Percentiles rank a stretch among this genome's conserved stretches.
Evolutionary conservation across 2,329 filamentous ascomycete genomes (phyloP).

Genomic region (Pezicula carpinea): DNA sequence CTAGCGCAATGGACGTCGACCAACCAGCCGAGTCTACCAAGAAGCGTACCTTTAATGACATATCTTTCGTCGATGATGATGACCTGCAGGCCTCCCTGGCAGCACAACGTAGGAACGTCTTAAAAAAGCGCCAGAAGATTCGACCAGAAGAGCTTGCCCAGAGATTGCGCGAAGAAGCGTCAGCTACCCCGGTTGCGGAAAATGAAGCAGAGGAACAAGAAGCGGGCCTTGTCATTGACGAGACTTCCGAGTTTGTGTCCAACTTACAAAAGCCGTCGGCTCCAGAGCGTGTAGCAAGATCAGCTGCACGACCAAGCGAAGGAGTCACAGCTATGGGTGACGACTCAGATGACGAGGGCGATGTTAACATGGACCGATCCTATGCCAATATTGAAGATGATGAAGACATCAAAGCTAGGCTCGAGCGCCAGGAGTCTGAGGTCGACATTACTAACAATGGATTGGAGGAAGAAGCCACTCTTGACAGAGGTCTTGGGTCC

Average conservation of each 20-base stretch:
- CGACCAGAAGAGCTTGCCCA: conserved; percentile 83
- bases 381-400: conserved; percentile 36
- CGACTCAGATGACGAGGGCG: conserved; percentile 37
- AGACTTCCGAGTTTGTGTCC: conserved; percentile 91
- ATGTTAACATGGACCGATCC: conserved; percentile 32
- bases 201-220: conserved; percentile 45
- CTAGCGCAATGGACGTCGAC: conserved; percentile 73
- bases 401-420: conserved; percentile 41
- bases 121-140: conserved; percentile 88
- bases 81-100: conserved; percentile 84
- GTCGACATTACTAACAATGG: conserved; percentile 61
- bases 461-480: conserved; percentile 78
- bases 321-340: conserved; percentile 41
- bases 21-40: conserved; percentile 42
- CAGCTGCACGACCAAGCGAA: conserved; percentile 32
- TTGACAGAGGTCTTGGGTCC: conserved; percentile 75
- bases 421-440: conserved; percentile 45
- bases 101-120: conserved; percentile 71
- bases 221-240: conserved; percentile 81
- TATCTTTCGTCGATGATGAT: conserved; percentile 82
- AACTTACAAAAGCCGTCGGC: conserved; percentile 67
- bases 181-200: conserved; percentile 52
- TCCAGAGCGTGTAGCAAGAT: conserved; percentile 41
- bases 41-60: conserved; percentile 62
- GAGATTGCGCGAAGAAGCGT: conserved; percentile 63